Base-by-base conservation (phyloP, 2,329 filamentous ascomycete species). In the Pyrenochaeta sp. region DNA sequence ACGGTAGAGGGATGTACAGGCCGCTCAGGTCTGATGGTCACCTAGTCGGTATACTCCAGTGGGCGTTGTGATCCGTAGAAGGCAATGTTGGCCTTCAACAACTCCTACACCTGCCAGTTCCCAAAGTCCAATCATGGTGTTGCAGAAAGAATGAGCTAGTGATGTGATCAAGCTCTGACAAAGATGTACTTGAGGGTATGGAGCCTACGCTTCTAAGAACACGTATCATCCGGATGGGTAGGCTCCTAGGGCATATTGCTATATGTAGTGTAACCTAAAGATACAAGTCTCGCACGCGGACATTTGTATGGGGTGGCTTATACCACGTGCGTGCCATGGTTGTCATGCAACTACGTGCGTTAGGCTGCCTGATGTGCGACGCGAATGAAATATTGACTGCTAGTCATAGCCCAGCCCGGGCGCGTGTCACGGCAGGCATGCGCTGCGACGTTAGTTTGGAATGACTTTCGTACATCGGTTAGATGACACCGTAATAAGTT, bases 201-300 rank as follows among this genome's bases (percentile, higher is more conserved):
- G 15, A 19, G 8, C 5, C 36, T 19, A 19, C 19, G 19, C 19
- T 1, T 3, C 32, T 36, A 9, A 13, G 12, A 36, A 9, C 9
- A 22, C 6, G 2, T 3, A 25, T 10, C 10, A 15, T 22, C 6
- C 40, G 7, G 3, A 43, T 12, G 40, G 9, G 6, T 6, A 43
- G 24, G 22, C 13, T 15, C 4, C 12, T 27, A 27, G 25, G n/a
- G 42, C 42, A 10, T 19, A 15, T 27, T 13, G 22, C 7, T 19
- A 2, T 8, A 27, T 44, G 42, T n/a, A n/a, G 42, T 44, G 24
- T 10, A 24, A 25, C 40, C 19, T n/a, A 22, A 44, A 12, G 15
- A 19, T 15, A 24, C 42, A 44, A 13, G 30, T 27, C 56, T 59
- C 52, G 52, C 56, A 48, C 55, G 52, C 56, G 52, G 49, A 30